Base-by-base conservation (phyloP, 108 stramenopile species). In the Cyclostephanos tholiformis region DNA sequence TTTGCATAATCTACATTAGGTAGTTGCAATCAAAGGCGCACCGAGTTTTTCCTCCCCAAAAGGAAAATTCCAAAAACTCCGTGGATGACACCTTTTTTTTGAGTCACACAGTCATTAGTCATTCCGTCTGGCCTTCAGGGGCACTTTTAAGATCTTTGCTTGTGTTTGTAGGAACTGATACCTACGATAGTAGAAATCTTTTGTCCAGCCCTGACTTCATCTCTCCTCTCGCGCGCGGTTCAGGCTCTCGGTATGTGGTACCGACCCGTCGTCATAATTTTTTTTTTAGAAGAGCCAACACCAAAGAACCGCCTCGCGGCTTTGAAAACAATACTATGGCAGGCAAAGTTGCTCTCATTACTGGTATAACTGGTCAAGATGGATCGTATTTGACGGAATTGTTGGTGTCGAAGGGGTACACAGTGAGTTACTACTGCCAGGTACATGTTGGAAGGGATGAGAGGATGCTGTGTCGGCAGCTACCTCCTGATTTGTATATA, bases 361-460 rank as follows among this genome's bases (percentile, higher is more conserved):
- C 98, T 30, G 99, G 99, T 49, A 98, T 99, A 70, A 99, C 99
- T 17, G 99, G 99, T 10, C 99, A 99, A 72, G 99, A 99, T 83
- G 99, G 99, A 29, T 98, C 97, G 19, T 99, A 99, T 72, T 87
- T 99, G 48, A 91, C 97, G 7, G 98, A 98, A 77, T 86, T 98
- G 39, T 79, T 98, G 32, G 75, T 99, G 25, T 88, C 84, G 12
- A 99, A 99, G 78, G 97, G 97, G 71, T 98, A 97, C 79, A 84
- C 84, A 52, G 94, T 95, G 78, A 78, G 91, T 88, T 65, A n/a
- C 27, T 22, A n/a, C n/a, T n/a, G n/a, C n/a, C n/a, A n/a, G n/a
- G n/a, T n/a, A n/a, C n/a, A n/a, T n/a, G n/a, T n/a, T n/a, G 12
- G 44, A 14, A 46, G 16, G 44, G 44, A 46, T 14, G 44, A 14